These are phyloP conservation scores for Croton setiger DNA, from an alignment of 441 rosid genomes.

Conservation along the genomic window DNA sequence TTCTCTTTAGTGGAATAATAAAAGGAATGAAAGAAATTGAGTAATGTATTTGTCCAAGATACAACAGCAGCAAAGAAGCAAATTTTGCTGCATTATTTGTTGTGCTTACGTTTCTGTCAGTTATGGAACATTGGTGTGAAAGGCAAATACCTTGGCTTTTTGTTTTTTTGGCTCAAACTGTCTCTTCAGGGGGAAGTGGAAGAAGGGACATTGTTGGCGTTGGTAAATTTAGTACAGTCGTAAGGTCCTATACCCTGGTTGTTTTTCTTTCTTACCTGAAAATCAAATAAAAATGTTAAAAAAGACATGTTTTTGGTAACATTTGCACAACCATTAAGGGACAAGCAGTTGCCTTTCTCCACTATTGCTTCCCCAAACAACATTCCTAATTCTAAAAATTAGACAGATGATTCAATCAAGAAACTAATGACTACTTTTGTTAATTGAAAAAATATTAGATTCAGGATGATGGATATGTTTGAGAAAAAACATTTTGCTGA, in stretches of 20 bases:
- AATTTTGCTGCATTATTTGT: too few relatives aligned
- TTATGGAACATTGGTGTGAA: too few relatives aligned
- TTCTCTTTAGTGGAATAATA: too few relatives aligned
- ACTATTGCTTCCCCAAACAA: background rate
- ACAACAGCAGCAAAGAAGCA: too few relatives aligned
- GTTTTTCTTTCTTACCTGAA: conserved; percentile 70
- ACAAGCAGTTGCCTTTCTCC: background rate
- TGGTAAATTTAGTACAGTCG: conserved; percentile 86
- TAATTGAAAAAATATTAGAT: background rate
- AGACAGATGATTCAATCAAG: background rate
- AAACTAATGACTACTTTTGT: background rate
- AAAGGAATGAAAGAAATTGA: too few relatives aligned
- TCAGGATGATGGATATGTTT: background rate
- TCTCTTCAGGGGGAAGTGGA: conserved; percentile 30
- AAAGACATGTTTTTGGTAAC: background rate
- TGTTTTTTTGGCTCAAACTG: background rate
- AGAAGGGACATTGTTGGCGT: conserved; percentile 36
- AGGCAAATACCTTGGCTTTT: too few relatives aligned
- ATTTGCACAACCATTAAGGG: background rate
- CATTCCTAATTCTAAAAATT: background rate
- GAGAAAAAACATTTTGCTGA: too few relatives aligned
- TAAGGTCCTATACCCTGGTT: conserved; percentile 81
- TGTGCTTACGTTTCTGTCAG: too few relatives aligned
- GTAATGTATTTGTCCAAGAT: too few relatives aligned
- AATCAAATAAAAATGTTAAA: background rate